Evolutionary conservation across 352 stramenopile genomes (phyloP).

Genomic region (Pythium apleroticum): DNA sequence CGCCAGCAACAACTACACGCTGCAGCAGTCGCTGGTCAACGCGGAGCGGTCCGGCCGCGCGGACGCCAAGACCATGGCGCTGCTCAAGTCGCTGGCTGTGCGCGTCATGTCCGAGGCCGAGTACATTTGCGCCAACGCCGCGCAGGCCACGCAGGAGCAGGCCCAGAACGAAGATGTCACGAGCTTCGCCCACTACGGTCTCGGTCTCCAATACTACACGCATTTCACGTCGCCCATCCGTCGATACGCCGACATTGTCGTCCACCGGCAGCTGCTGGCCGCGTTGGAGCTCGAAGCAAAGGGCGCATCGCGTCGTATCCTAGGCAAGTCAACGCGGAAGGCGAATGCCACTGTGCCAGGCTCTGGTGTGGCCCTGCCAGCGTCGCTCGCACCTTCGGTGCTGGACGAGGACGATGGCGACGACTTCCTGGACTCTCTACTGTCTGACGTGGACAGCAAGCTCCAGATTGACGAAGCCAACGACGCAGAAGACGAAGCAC

Average conservation of each 20-base stretch:
- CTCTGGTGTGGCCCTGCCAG: slow-evolving; percentile 31
- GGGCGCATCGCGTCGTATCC: not conserved
- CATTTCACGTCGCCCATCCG: slow-evolving; percentile 93
- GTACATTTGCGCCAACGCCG: slow-evolving; percentile 87
- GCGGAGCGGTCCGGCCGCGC: slow-evolving; percentile 60
- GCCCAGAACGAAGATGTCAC: slow-evolving; percentile 46
- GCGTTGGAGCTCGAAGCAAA: slow-evolving; percentile 34
- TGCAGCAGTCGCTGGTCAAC: slow-evolving; percentile 70
- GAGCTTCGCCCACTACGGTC: slow-evolving; percentile 84
- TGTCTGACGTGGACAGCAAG: slow-evolving; percentile 62
- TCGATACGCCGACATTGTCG: slow-evolving; percentile 89
- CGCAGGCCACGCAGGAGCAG: slow-evolving; percentile 32
- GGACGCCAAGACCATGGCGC: slow-evolving; percentile 77
- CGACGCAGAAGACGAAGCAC: slow-evolving; percentile 28
- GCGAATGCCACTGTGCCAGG: not conserved
- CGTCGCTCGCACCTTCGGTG: slow-evolving; percentile 59
- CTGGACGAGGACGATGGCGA: slow-evolving; percentile 32
- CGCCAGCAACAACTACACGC: slow-evolving; percentile 76
- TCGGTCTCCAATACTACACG: slow-evolving; percentile 89
- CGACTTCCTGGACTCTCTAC: slow-evolving; percentile 64
- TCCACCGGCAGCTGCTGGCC: slow-evolving; percentile 88
- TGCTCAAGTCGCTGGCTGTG: slow-evolving; percentile 93
- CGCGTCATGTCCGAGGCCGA: slow-evolving; percentile 94
- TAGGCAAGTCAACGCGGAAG: not conserved
- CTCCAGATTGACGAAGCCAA: slow-evolving; percentile 33